These are phyloP conservation scores for Russula virescens DNA, from an alignment of 768 basidiomycete genomes.

Conservation along the genomic window DNA sequence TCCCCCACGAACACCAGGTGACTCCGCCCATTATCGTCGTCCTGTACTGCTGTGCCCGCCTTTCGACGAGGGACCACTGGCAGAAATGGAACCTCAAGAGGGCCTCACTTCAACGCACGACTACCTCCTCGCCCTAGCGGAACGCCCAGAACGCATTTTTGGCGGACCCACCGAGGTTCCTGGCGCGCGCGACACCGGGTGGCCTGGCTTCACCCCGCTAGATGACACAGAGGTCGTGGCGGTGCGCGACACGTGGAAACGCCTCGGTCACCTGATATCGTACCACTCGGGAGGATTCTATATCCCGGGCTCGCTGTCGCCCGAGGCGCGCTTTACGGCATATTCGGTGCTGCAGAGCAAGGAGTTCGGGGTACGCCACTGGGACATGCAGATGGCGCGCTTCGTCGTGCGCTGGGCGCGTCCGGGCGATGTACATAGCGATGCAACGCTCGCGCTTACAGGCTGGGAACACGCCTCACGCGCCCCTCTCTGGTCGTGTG, in stretches of 20 bases:
- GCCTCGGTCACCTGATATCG: slow-evolving; percentile 26
- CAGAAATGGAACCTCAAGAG: slow-evolving; percentile 25
- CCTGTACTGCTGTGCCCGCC: slow-evolving; percentile 27
- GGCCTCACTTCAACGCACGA: slow-evolving; percentile 27
- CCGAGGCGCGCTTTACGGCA: slow-evolving; percentile 27
- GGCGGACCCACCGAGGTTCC: not conserved
- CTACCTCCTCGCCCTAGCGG: slow-evolving; percentile 29
- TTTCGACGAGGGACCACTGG: slow-evolving; percentile 29
- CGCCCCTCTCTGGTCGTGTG: slow-evolving; percentile 33
- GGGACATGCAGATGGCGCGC: slow-evolving; percentile 32
- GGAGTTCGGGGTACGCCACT: slow-evolving; percentile 29
- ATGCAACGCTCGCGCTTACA: slow-evolving; percentile 26
- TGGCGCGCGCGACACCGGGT: slow-evolving; percentile 21
- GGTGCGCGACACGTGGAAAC: slow-evolving; percentile 29
- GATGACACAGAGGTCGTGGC: slow-evolving; percentile 26
- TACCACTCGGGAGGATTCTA: slow-evolving; percentile 32
- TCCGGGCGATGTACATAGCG: slow-evolving; percentile 18
- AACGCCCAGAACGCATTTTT: slow-evolving; percentile 30
- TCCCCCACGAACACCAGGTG: slow-evolving; percentile 13
- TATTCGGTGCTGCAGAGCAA: slow-evolving; percentile 27
- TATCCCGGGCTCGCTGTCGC: slow-evolving; percentile 27
- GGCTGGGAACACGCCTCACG: slow-evolving; percentile 32
- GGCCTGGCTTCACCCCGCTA: slow-evolving; percentile 23
- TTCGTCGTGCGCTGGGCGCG: slow-evolving; percentile 28
- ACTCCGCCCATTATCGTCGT: slow-evolving; percentile 15